Evolutionary conservation across 1,284 basidiomycete species (phyloP).

Genomic region (Cutaneotrichosporon spelunceum): DNA sequence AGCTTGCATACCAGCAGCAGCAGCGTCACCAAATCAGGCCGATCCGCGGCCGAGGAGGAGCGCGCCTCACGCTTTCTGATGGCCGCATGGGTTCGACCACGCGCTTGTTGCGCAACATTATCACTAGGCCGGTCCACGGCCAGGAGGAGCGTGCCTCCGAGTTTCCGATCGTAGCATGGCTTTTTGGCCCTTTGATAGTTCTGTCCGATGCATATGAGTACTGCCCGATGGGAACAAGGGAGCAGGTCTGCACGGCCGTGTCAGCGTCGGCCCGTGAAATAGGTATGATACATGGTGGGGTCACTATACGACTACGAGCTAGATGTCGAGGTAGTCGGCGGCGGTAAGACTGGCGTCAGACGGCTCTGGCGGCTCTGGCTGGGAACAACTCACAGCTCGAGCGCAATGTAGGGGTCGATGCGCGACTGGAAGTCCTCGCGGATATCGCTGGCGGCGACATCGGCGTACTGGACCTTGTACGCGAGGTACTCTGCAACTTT

Average conservation of each 20-base stretch:
- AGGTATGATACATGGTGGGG: no score
- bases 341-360: conserved; percentile 46
- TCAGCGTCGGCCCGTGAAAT: no score
- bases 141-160: background rate
- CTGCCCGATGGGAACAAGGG: no score
- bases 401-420: conserved; percentile 58
- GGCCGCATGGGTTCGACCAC: background rate
- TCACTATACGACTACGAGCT: no score
- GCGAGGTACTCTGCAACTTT: conserved; percentile 60
- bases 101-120: no score
- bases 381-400: conserved; percentile 56
- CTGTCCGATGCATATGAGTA: background rate
- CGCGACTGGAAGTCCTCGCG: conserved; percentile 57
- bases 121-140: background rate
- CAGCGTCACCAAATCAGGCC: background rate
- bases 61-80: no score
- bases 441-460: conserved; percentile 51
- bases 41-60: background rate
- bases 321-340: conserved; percentile 52
- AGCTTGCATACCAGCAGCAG: background rate
- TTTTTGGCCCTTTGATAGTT: background rate
- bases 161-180: no score
- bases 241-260: no score
- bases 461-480: conserved; percentile 55
- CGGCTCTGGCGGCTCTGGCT: background rate